Evolutionary conservation across 1,139 yeast species (phyloP).

Genomic region (Lodderomyces parapsilosis): DNA sequence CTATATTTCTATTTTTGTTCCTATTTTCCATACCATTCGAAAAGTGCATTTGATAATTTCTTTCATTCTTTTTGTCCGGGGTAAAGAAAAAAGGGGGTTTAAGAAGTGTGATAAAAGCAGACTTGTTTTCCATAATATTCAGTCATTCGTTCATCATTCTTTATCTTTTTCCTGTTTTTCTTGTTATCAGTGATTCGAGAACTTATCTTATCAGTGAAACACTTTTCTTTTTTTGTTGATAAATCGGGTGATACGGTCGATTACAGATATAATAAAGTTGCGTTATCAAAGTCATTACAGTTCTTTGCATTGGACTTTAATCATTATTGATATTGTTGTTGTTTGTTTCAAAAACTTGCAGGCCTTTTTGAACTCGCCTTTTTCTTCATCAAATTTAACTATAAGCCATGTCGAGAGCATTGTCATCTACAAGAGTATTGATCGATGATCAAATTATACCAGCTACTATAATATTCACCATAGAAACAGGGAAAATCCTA

Average conservation of each 20-base stretch:
- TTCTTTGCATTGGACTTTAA: not conserved
- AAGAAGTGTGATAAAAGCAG: not conserved
- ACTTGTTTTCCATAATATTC: not conserved
- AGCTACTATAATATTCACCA: slow-evolving; percentile 68
- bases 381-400: slow-evolving; percentile 2
- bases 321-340: too few species aligned
- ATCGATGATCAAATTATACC: slow-evolving; percentile 49
- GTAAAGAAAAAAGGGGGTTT: not conserved
- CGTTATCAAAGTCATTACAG: not conserved
- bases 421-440: slow-evolving; percentile 66
- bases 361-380: not conserved
- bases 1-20: slow-evolving; percentile 1
- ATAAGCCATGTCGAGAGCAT: slow-evolving; percentile 54
- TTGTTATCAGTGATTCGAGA: not conserved
- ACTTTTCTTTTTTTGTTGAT: not conserved
- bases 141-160: not conserved
- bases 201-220: not conserved
- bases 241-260: not conserved
- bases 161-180: not conserved
- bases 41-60: not conserved
- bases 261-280: not conserved
- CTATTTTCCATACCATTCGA: not conserved
- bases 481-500: slow-evolving; percentile 64
- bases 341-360: too few species aligned
- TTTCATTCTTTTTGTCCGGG: not conserved